phyloP scores from a whole-genome alignment of 306 rosid species.

The Pueraria montana region DNA sequence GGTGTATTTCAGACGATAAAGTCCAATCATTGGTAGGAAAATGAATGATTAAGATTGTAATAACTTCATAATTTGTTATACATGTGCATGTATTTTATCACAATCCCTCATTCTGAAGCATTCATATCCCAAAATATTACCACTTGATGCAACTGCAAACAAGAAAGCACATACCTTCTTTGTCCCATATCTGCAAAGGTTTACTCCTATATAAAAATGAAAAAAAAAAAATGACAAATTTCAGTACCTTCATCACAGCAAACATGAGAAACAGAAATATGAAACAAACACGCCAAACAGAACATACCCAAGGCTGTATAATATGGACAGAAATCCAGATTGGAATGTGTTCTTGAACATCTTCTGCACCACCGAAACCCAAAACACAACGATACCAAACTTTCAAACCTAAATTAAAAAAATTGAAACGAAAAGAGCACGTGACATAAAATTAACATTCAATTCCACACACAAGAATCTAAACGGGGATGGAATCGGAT shows the following conservation, averaged over 20 bases:
- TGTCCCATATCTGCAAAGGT: constrained; percentile 99
- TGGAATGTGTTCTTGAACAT: constrained; percentile 99
- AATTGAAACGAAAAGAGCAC: not conserved
- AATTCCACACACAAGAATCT: constrained; percentile 4
- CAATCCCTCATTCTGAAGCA: not conserved
- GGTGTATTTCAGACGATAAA: not conserved
- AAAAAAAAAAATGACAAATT: constrained; percentile 26
- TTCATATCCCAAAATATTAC: not conserved
- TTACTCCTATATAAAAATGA: constrained; percentile 73
- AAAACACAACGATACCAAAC: not conserved
- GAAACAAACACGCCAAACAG: constrained; percentile 12
- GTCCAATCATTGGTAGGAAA: not conserved
- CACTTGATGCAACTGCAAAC: not conserved
- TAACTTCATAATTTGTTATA: not conserved
- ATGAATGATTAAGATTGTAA: not conserved
- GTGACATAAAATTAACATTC: not conserved
- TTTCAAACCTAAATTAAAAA: not conserved
- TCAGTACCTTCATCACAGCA: constrained; percentile 37
- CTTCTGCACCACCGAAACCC: constrained; percentile 48
- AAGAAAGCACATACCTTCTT: constrained; percentile 77
- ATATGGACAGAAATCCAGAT: constrained; percentile 93
- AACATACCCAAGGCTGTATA: constrained; percentile 94
- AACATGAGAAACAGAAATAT: not conserved
- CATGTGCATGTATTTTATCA: not conserved
- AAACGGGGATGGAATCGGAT: not conserved